Percentiles rank a stretch among this genome's conserved stretches.
Conservation (phyloP, 2,329 filamentous ascomycete genomes). For the Neophaeococcomyces aloes region DNA sequence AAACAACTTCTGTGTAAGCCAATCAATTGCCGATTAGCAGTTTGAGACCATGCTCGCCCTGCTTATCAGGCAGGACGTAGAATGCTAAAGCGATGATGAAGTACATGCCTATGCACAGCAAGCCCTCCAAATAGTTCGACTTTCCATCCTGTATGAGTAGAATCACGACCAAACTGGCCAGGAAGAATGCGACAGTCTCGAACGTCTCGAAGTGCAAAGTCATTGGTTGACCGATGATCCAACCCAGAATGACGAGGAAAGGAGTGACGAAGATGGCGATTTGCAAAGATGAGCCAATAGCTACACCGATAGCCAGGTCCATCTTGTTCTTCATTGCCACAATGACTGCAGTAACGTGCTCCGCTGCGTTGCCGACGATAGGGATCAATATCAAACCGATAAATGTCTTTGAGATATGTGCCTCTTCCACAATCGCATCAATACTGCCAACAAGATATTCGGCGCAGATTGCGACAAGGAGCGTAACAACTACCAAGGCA, state of each 20-base stretch:
- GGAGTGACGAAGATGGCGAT: constrained; percentile 74
- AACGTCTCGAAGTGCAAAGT: constrained; percentile 72
- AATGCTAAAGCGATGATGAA: constrained; percentile 39
- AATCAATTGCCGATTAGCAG: no score
- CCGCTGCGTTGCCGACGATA: constrained; percentile 69
- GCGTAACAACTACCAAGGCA: constrained; percentile 59
- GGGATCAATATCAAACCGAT: constrained; percentile 70
- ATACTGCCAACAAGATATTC: constrained; percentile 70
- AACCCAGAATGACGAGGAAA: constrained; percentile 68
- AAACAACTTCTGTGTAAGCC: no score
- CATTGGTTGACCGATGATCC: constrained; percentile 64
- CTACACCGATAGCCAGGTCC: constrained; percentile 62
- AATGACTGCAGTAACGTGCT: constrained; percentile 71
- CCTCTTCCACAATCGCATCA: constrained; percentile 57
- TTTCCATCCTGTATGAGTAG: constrained; percentile 70
- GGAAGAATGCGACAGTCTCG: constrained; percentile 66
- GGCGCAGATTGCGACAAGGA: constrained; percentile 62
- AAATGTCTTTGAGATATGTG: constrained; percentile 67
- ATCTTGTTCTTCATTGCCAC: constrained; percentile 65
- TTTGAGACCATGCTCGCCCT: background rate
- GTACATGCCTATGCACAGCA: constrained; percentile 53
- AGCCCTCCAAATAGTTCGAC: constrained; percentile 74
- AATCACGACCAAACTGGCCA: constrained; percentile 63
- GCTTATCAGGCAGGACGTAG: constrained; percentile 39
- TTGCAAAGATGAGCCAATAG: constrained; percentile 71